Evolutionary conservation across 2,329 filamentous ascomycete genomes (phyloP).

Genomic region (Penicillium paneum): DNA sequence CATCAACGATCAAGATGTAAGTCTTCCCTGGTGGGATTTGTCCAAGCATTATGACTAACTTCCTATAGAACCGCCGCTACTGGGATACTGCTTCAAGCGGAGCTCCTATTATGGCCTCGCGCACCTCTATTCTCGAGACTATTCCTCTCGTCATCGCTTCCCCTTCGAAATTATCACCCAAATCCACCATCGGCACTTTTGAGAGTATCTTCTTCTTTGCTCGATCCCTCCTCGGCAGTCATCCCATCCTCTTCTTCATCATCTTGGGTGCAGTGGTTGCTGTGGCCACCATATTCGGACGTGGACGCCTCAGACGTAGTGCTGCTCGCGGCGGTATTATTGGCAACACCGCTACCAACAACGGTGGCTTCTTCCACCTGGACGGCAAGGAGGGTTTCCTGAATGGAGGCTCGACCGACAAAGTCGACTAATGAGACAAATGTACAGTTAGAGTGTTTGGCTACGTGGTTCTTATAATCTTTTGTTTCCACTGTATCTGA

Average conservation of each 20-base stretch:
- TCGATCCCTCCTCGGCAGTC: conserved; percentile 41
- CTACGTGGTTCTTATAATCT: conserved; percentile 23
- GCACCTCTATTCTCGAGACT: conserved; percentile 88
- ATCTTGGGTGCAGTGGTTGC: conserved; percentile 38
- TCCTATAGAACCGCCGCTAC: conserved; percentile 74
- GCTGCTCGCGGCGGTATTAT: conserved; percentile 35
- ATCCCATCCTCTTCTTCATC: conserved; percentile 44
- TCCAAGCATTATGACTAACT: conserved; percentile 19
- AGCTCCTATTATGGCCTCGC: conserved; percentile 82
- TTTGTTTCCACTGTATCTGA: conserved; percentile 23
- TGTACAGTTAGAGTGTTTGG: conserved; percentile 35
- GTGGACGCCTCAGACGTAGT: conserved; percentile 31
- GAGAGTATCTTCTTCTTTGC: conserved; percentile 48
- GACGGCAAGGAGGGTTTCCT: conserved; percentile 50
- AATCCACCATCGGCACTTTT: conserved; percentile 48
- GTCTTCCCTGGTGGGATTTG: conserved; percentile 35
- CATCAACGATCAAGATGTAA: conserved; percentile 95
- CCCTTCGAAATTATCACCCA: conserved; percentile 49
- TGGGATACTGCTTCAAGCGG: conserved; percentile 91
- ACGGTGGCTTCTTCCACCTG: conserved; percentile 47
- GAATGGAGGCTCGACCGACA: conserved; percentile 43
- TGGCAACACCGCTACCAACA: conserved; percentile 31
- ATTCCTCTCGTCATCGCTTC: conserved; percentile 51
- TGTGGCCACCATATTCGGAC: conserved; percentile 34
- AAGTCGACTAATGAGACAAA: conserved; percentile 44